Conservation (phyloP, 192 early-diverging fungal genomes). For the Kappamyces sp. region DNA sequence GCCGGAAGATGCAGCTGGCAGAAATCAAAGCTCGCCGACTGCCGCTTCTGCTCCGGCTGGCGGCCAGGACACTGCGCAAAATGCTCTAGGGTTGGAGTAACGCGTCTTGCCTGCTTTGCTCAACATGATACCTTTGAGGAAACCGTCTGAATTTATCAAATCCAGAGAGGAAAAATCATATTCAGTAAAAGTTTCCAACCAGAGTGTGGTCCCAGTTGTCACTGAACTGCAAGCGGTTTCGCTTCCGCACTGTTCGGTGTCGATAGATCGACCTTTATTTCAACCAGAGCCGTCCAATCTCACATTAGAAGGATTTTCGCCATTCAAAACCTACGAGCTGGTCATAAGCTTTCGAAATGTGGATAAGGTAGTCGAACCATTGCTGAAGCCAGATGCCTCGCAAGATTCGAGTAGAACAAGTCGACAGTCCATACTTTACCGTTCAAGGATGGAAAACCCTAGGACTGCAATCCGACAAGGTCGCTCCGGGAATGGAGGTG, state of each 20-base stretch:
- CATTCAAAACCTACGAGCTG: slow-evolving; percentile 52
- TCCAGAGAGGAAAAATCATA: slow-evolving; percentile 29
- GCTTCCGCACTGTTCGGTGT: slow-evolving; percentile 29
- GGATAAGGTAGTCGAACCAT: slow-evolving; percentile 42
- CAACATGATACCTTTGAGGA: background rate
- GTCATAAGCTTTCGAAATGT: slow-evolving; percentile 51
- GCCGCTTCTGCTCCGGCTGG: slow-evolving; percentile 8
- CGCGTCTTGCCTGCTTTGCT: background rate
- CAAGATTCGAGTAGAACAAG: slow-evolving; percentile 43
- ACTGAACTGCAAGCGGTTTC: slow-evolving; percentile 16
- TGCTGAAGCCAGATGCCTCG: slow-evolving; percentile 42
- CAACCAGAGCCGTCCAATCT: slow-evolving; percentile 43
- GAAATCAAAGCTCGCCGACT: background rate
- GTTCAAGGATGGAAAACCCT: slow-evolving; percentile 34
- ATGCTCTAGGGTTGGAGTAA: background rate
- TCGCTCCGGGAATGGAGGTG: slow-evolving; percentile 60
- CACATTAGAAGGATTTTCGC: slow-evolving; percentile 37
- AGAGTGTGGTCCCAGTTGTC: slow-evolving; percentile 16
- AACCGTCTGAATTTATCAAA: slow-evolving; percentile 42
- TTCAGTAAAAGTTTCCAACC: slow-evolving; percentile 20
- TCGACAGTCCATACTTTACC: slow-evolving; percentile 41
- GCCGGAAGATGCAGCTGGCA: background rate
- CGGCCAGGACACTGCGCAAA: slow-evolving; percentile 1
- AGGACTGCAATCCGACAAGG: slow-evolving; percentile 43
- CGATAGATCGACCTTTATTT: slow-evolving; percentile 48